Base-by-base conservation (phyloP, 2,329 filamentous ascomycete species). In the Ambrosiella beaveri region DNA sequence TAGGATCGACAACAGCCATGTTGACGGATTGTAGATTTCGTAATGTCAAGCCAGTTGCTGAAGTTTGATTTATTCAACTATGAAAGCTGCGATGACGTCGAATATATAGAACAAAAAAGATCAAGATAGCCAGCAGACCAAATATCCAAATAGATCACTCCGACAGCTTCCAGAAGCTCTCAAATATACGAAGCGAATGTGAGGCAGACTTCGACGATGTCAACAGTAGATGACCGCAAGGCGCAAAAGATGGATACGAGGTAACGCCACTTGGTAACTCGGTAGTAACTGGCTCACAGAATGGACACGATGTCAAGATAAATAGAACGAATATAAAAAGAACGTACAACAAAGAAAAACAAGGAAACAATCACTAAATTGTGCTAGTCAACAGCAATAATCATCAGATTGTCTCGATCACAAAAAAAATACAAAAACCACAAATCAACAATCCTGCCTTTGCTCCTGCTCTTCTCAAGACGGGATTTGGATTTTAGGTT, bases 1-100 rank as follows among this genome's bases (percentile, higher is more conserved):
- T 69, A 53, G 76, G 69, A 64, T 79, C 76, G 38, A 80, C 71
- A 3, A 65, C 59, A 49, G 73, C 70, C 73, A 51, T 58, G 50
- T 9, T 49, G 13, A 17, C 19, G 19, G 37, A 47, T 35, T 56
- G 17, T 44, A 5, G 49, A 45, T 35, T 8, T 19, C n/a, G 49
- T 41, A 37, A 58, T 17, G 47, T 53, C 27, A 44, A 13, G 44
- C 19, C 44, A 47, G 44, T 13, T 15, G n/a, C n/a, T 47, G 3
- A 47, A 47, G 44, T 15, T 4, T 27, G 27, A 27, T 27, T 27
- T 4, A 27, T 27, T 27, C 27, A 4, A 27, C 27, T 27, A 27
- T 27, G 27, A 27, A 27, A 27, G 27, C 2, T 27, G 27, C 3
- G 3, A 4, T 27, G 27, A 27, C 27, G 27, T 27, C 5, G 5